Conservation (phyloP, 2,329 filamentous ascomycete species). For the Fusarium falciforme region DNA sequence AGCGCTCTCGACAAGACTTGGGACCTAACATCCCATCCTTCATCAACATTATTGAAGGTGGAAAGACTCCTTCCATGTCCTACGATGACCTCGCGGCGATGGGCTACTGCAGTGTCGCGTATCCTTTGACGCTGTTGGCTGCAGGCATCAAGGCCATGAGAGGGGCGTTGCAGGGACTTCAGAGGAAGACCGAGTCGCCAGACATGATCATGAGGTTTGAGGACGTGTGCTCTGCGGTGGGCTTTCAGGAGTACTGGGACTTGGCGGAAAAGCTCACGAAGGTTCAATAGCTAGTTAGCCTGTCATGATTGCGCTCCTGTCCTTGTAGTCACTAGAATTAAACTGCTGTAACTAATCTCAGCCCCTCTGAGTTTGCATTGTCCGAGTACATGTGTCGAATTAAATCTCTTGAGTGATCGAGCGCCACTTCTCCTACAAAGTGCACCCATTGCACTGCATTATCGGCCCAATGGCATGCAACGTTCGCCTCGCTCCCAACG, state of each 20-base stretch:
- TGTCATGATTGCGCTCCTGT: background rate
- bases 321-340: background rate
- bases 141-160: background rate
- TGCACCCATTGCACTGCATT: too few species aligned
- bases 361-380: too few species aligned
- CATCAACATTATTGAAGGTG: background rate
- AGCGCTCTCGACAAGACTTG: background rate
- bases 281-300: background rate
- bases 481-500: too few species aligned
- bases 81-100: background rate
- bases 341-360: background rate
- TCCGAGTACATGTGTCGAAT: too few species aligned
- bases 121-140: background rate
- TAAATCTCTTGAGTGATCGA: too few species aligned
- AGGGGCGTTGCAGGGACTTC: background rate
- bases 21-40: background rate
- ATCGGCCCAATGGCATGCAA: too few species aligned
- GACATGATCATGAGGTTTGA: background rate
- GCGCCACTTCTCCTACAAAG: too few species aligned
- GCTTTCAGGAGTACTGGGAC: background rate
- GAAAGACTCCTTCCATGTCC: background rate
- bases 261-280: background rate
- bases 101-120: background rate
- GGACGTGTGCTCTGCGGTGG: background rate
- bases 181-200: background rate